phyloP scores from a whole-genome alignment of 1,139 yeast species.

The Suhomyces panamericanus region DNA sequence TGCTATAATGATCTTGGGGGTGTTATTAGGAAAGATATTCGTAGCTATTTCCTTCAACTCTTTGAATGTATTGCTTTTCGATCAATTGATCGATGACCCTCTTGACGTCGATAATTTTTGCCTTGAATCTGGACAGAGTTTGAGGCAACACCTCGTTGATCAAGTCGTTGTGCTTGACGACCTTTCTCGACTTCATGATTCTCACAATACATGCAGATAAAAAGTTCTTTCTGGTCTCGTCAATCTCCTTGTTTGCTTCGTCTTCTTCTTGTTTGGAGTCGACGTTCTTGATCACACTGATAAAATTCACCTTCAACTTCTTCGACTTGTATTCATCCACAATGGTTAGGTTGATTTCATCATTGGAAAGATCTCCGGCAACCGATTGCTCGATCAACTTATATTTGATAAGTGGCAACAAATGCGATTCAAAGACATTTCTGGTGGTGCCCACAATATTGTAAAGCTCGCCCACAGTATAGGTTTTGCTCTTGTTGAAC shows the following conservation, averaged over 20 bases:
- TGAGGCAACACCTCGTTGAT: conserved; percentile 89
- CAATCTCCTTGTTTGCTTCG: conserved; percentile 81
- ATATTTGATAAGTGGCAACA: conserved; percentile 76
- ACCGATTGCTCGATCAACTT: conserved; percentile 71
- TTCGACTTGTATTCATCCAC: conserved; percentile 84
- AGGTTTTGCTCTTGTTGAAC: conserved; percentile 63
- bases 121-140: conserved; percentile 80
- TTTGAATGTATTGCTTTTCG: conserved; percentile 80
- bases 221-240: conserved; percentile 81
- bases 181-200: conserved; percentile 92
- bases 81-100: conserved; percentile 82
- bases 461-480: conserved; percentile 61
- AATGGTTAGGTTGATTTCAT: conserved; percentile 65
- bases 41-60: conserved; percentile 74
- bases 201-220: conserved; percentile 93
- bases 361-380: conserved; percentile 47
- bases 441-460: conserved; percentile 68
- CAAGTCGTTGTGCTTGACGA: conserved; percentile 72
- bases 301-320: conserved; percentile 81
- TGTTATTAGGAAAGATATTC: conserved; percentile 44
- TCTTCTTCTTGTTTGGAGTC: conserved; percentile 78
- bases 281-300: conserved; percentile 68
- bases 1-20: background rate
- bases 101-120: conserved; percentile 83
- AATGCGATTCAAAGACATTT: conserved; percentile 69